Percentiles rank a stretch among this genome's conserved stretches.
Evolutionary conservation across 1,284 basidiomycete species (phyloP).

Genomic region (Phellopilus nigrolimitatus): DNA sequence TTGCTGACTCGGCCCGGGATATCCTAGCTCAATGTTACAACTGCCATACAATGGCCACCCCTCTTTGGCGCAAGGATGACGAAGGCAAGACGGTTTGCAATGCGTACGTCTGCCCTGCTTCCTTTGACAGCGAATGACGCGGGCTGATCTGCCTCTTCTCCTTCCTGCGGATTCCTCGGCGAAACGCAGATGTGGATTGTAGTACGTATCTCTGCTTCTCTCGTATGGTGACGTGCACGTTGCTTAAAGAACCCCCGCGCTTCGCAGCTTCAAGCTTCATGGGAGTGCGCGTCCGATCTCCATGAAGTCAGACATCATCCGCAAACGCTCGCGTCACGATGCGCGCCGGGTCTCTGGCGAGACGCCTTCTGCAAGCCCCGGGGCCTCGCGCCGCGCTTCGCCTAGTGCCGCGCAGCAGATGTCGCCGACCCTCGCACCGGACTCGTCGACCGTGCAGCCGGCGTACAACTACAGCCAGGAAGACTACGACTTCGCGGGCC

Average conservation of each 20-base stretch:
- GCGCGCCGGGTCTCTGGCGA: constrained; percentile 50
- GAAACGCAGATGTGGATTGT: constrained; percentile 41
- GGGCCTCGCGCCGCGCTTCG: constrained; percentile 66
- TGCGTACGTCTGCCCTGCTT: constrained; percentile 52
- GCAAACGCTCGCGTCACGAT: constrained; percentile 75
- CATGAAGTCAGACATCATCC: constrained; percentile 83
- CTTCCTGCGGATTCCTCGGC: constrained; percentile 1
- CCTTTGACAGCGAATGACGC: constrained; percentile 1
- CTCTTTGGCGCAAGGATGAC: constrained; percentile 88
- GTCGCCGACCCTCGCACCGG: constrained; percentile 61
- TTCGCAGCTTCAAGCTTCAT: constrained; percentile 65
- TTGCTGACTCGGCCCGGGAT: constrained; percentile 27
- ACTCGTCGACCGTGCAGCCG: constrained; percentile 44
- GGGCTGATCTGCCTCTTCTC: constrained; percentile 7
- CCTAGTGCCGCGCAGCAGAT: constrained; percentile 39
- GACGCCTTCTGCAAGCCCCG: constrained; percentile 66
- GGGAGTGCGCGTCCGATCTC: constrained; percentile 77
- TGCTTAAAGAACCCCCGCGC: not conserved
- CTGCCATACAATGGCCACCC: constrained; percentile 84
- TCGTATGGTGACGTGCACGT: constrained; percentile 11
- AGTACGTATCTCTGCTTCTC: constrained; percentile 44
- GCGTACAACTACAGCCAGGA: constrained; percentile 40
- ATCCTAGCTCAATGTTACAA: constrained; percentile 77
- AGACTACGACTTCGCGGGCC: constrained; percentile 35
- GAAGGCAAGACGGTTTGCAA: constrained; percentile 91